Evolutionary conservation across 129 eudicot genomes (phyloP).

Genomic region (Centaurea solstitialis): DNA sequence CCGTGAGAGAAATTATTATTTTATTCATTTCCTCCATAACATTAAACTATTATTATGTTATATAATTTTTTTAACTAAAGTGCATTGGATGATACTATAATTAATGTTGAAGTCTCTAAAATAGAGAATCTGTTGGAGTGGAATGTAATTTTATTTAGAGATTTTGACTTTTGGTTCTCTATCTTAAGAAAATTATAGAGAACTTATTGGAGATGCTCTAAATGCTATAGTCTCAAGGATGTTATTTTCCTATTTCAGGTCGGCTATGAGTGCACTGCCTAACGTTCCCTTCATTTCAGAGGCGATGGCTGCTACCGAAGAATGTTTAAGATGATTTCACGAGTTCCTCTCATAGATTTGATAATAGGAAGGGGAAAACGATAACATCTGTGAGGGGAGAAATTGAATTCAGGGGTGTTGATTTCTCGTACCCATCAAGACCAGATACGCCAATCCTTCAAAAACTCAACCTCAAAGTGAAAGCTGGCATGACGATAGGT

Average conservation of each 20-base stretch:
- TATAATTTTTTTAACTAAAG: too few species aligned
- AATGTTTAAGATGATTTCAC: conserved; percentile 58
- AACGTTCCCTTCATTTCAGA: conserved; percentile 60
- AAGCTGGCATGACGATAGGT: conserved; percentile 71
- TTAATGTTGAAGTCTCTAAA: too few species aligned
- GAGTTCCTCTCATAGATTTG: conserved; percentile 57
- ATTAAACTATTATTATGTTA: too few species aligned
- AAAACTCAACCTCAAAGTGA: conserved; percentile 58
- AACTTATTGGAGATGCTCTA: too few species aligned
- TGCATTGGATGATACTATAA: too few species aligned
- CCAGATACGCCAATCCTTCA: conserved; percentile 50
- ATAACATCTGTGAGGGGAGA: conserved; percentile 49
- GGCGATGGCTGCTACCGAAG: conserved; percentile 45
- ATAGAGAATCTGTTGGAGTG: too few species aligned
- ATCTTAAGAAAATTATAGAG: too few species aligned
- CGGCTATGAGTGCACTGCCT: conserved; percentile 70
- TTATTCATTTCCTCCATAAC: too few species aligned
- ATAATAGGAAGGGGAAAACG: conserved; percentile 44
- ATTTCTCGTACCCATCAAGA: conserved; percentile 77
- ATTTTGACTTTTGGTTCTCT: too few species aligned
- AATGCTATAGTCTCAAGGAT: neutral
- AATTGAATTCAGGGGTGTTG: conserved; percentile 61
- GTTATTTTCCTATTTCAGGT: conserved; percentile 38
- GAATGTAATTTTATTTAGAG: too few species aligned
- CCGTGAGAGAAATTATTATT: too few species aligned